Base-by-base conservation (phyloP, 148 eudicot species). In the Rhododendron ovatum region DNA sequence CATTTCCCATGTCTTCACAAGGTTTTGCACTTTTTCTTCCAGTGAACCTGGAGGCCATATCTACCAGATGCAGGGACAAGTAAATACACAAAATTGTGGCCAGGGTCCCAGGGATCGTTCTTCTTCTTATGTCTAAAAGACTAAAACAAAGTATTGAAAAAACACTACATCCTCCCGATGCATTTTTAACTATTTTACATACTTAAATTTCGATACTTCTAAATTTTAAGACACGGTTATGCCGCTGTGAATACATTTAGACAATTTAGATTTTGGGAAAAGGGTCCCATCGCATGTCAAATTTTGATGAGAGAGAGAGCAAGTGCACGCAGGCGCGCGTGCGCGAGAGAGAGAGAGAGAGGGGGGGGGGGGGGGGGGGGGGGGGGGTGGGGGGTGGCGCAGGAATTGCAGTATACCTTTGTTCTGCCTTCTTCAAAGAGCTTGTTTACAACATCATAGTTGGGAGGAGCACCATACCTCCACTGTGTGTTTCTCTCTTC, bases 381-480 rank as follows among this genome's bases (percentile, higher is more conserved):
- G 30, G 30, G 30, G 30, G 30, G 30, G 30, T 0, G 30, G 30
- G 30, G 30, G 30, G 30, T 0, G 30, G 30, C 30, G 30, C 30
- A 41, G 5, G 43, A 41, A 41, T 5, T 41, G 43, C 7, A 41
- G 43, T 86, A 93, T 5, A 47, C 95, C 89, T 94, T 86, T 14
- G 98, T 93, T 87, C 98, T 84, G 74, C 95, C 98, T 88, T 96
- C 87, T 89, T 94, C 98, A 81, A 96, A 96, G 84, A 96, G 94
- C 80, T 93, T 91, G 86, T 96, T 83, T 9, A 91, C 98, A 8
- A 61, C 88, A 88, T 92, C 94, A 85, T 88, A 96, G 78, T 88
- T 92, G 11, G 98, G 98, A 73, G 98, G 95, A 80, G 87, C 89
- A 20, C 94, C 98, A 77, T 53, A 84, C 9, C 87, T 91, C 98